Base-by-base conservation (phyloP, 441 rosid genomes). In the Euphorbia corollata region DNA sequence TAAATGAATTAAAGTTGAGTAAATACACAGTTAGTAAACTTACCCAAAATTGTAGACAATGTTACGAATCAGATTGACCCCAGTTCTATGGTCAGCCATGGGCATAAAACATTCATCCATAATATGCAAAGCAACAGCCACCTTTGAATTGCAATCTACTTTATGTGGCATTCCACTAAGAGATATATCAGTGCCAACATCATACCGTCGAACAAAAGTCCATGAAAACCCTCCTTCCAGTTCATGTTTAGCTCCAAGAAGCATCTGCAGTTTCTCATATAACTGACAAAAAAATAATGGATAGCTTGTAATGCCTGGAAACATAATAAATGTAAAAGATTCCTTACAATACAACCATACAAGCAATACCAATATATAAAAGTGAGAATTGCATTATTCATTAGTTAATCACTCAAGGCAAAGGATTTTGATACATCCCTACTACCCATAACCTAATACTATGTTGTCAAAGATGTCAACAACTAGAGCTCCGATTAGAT, bases 71-170 rank as follows among this genome's bases (percentile, higher is more conserved):
- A 90, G 79, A 84, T 94, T 86, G 67, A 80, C 79, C 72, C 97
- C 97, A 76, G 91, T 91, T 85, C 87, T 82, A 72, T 86, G 91
- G 80, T 94, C 98, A 64, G 78, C 75, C 74, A 84, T 83, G 58
- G 98, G 97, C 79, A 82, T 78, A 80, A 94, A 94, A 73, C 99
- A 94, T 78, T 91, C 99, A 64, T 94, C 94, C 99, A 94, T 91
- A 64, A 94, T 75, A 59, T 79, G 75, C 64, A 86, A 80, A 20
- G 98, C 98, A 80, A 91, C 97, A 60, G 97, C 97, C 75, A 87
- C 78, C 83, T 86, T 87, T 64, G 97, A 89, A 79, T 91, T 94
- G 84, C 89, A 77, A 72, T 86, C 90, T 59, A 91, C 79, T 75
- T 85, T 84, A 73, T 51, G 78, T 74, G 79, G 68, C 66, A 78